phyloP scores from a whole-genome alignment of 2,329 filamentous ascomycete species.

The Pestalotiopsis sp. region DNA sequence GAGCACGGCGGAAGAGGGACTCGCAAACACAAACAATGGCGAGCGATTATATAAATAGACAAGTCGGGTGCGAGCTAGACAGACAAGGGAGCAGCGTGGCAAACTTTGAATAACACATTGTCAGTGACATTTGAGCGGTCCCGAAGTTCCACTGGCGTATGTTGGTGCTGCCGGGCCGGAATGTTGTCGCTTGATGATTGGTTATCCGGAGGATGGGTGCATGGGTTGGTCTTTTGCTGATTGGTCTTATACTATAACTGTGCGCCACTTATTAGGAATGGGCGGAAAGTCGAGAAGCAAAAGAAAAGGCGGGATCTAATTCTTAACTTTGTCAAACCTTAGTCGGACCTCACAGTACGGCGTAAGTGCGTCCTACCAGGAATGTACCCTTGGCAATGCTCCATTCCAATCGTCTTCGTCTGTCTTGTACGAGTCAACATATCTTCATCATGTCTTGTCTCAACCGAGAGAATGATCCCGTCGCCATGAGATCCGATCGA shows the following conservation, averaged over 20 bases:
- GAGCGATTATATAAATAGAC: neutral
- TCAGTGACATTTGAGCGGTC: neutral
- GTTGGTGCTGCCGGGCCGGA: slow-evolving; percentile 1
- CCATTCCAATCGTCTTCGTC: neutral
- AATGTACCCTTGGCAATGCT: neutral
- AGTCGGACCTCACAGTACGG: slow-evolving; percentile 2
- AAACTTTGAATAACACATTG: neutral
- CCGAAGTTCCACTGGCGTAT: neutral
- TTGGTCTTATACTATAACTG: slow-evolving; percentile 6
- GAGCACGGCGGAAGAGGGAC: neutral
- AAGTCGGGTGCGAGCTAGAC: neutral
- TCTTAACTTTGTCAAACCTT: neutral
- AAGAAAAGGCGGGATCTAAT: neutral
- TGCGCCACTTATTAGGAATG: neutral
- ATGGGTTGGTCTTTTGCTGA: neutral
- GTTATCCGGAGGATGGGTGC: neutral
- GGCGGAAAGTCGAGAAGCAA: neutral
- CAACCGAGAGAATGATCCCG: neutral
- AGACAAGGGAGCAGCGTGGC: neutral
- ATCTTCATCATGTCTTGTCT: neutral
- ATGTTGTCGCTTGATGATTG: slow-evolving; percentile 11
- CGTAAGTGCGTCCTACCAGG: neutral
- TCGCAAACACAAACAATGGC: neutral
- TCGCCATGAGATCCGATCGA: neutral
- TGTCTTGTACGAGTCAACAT: neutral